phyloP scores from a whole-genome alignment of 2,329 filamentous ascomycete genomes.

The Fusarium pseudocircinatum region DNA sequence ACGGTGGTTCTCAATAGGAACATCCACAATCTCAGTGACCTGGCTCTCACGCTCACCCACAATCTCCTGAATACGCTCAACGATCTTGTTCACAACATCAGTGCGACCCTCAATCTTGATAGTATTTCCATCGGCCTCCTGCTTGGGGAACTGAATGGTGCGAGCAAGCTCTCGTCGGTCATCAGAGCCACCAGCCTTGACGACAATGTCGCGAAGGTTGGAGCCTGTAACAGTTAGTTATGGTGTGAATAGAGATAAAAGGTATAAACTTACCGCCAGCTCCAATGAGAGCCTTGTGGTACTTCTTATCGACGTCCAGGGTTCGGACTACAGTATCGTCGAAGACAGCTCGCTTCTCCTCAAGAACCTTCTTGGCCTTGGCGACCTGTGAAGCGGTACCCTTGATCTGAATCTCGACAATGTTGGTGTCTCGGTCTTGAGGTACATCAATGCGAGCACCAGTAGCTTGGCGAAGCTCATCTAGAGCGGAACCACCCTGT shows the following conservation, averaged over 20 bases:
- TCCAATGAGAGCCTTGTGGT: conserved; percentile 91
- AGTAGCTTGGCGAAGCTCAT: conserved; percentile 84
- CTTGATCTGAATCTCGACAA: conserved; percentile 89
- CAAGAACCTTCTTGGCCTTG: conserved; percentile 88
- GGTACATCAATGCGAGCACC: conserved; percentile 94
- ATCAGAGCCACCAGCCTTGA: conserved; percentile 87
- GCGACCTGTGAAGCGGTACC: conserved; percentile 92
- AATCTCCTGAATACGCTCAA: conserved; percentile 81
- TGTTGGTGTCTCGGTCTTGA: conserved; percentile 76
- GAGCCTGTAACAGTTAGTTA: conserved; percentile 67
- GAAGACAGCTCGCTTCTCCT: conserved; percentile 86
- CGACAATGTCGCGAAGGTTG: conserved; percentile 86
- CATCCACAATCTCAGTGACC: conserved; percentile 79
- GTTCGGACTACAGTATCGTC: conserved; percentile 88
- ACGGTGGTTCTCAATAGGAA: conserved; percentile 90
- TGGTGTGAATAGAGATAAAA: neutral
- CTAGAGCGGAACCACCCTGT: conserved; percentile 88
- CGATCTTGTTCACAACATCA: conserved; percentile 87
- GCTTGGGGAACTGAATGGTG: conserved; percentile 93
- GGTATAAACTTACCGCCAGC: conserved; percentile 75
- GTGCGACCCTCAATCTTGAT: conserved; percentile 90
- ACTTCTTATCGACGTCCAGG: conserved; percentile 92
- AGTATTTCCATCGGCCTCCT: conserved; percentile 80
- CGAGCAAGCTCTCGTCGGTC: conserved; percentile 85
- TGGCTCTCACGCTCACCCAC: conserved; percentile 87